phyloP scores from a whole-genome alignment of 257 asterid species.

The Cynanchum wilfordii region DNA sequence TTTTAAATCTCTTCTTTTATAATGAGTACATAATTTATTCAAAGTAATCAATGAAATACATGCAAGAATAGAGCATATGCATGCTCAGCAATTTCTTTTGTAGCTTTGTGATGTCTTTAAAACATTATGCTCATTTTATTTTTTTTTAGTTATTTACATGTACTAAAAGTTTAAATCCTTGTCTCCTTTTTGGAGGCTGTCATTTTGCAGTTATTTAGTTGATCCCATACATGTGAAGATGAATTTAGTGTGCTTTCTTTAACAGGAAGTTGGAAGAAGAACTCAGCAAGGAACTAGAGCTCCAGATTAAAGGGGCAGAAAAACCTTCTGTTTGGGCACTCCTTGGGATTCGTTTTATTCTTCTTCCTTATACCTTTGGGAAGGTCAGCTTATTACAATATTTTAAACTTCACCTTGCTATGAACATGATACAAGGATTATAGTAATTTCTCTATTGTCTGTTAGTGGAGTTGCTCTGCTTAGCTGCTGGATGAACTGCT shows the following conservation, averaged over 20 bases:
- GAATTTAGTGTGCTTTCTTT: not conserved
- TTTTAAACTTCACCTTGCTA: not conserved
- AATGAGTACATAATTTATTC: not conserved
- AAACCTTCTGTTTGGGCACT: conserved; percentile 91
- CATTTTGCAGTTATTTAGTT: not conserved
- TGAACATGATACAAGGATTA: not conserved
- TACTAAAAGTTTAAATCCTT: not conserved
- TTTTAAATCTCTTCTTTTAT: not conserved
- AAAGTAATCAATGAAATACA: not conserved
- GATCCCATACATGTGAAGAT: conserved; percentile 1
- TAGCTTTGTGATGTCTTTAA: not conserved
- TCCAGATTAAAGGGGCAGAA: conserved; percentile 92
- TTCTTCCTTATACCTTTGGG: conserved; percentile 76
- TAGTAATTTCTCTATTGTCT: not conserved
- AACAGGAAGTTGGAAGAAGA: conserved; percentile 75
- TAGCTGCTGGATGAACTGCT: conserved; percentile 7
- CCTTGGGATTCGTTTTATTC: conserved; percentile 63
- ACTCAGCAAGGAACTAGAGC: conserved; percentile 82
- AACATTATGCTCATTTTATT: not conserved
- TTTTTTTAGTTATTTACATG: not conserved
- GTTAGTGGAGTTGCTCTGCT: not conserved
- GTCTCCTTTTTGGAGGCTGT: conserved; percentile 5
- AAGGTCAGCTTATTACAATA: conserved; percentile 43
- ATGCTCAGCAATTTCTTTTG: not conserved
- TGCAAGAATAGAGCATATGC: not conserved